A percentile compares a stretch with the other conserved stretches of the same genome.
phyloP scores from a whole-genome alignment of 768 basidiomycete species.

The Baorangia bicolor region DNA sequence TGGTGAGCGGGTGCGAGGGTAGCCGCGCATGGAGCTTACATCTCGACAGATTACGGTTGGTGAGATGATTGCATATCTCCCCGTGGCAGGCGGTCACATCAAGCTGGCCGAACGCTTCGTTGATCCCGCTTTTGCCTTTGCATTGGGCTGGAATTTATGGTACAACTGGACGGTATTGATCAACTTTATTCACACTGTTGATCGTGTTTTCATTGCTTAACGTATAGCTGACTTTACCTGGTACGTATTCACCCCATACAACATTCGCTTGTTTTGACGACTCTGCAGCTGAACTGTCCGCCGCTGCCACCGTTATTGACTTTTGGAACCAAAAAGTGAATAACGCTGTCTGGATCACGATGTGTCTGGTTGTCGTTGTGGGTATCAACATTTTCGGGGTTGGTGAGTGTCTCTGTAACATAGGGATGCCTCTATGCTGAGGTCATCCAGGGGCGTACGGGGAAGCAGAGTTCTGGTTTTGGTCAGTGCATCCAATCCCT shows the following conservation, averaged over 20 bases:
- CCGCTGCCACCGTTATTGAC: slow-evolving; percentile 48
- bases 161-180: slow-evolving; percentile 34
- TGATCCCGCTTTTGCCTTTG: slow-evolving; percentile 41
- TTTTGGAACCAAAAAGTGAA: slow-evolving; percentile 41
- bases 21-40: background rate
- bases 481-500: slow-evolving; percentile 10
- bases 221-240: slow-evolving; percentile 16
- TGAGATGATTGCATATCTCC: slow-evolving; percentile 45
- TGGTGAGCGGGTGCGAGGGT: slow-evolving; percentile 22
- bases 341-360: slow-evolving; percentile 49
- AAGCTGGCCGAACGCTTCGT: slow-evolving; percentile 46
- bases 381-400: slow-evolving; percentile 40
- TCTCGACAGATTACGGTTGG: slow-evolving; percentile 27
- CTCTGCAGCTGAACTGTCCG: slow-evolving; percentile 40
- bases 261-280: background rate
- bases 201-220: background rate
- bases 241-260: background rate
- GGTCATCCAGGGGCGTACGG: slow-evolving; percentile 34
- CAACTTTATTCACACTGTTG: slow-evolving; percentile 10
- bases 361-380: slow-evolving; percentile 48
- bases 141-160: slow-evolving; percentile 40
- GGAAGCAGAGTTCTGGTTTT: slow-evolving; percentile 47
- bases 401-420: slow-evolving; percentile 16
- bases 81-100: slow-evolving; percentile 43
- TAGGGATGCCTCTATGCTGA: background rate